Conservation (phyloP, 495 filamentous ascomycete genomes). For the Xylaria castorea region DNA sequence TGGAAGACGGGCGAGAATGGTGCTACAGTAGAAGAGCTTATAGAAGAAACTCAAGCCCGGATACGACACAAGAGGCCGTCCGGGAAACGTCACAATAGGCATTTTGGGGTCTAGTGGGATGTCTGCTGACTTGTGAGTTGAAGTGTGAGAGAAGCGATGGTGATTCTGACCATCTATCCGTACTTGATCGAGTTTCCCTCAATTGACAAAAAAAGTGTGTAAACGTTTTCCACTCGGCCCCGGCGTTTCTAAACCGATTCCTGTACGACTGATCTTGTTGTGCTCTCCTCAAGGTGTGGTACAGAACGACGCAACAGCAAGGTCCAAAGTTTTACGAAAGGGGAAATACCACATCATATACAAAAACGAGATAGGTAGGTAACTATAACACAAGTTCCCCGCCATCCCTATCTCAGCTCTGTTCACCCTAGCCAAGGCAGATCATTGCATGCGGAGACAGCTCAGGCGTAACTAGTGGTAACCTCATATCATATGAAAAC, state of each 20-base stretch:
- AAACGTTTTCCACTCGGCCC: neutral
- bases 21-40: constrained; percentile 22
- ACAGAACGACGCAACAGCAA: neutral
- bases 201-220: neutral
- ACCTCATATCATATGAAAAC: neutral
- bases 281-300: neutral
- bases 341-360: neutral
- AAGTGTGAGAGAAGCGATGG: neutral
- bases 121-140: neutral
- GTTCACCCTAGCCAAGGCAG: neutral
- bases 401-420: neutral
- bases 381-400: neutral
- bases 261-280: neutral
- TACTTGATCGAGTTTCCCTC: neutral
- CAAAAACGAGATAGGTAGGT: neutral
- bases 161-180: neutral
- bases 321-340: neutral
- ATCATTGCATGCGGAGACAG: neutral
- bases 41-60: constrained; percentile 28
- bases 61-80: constrained; percentile 29
- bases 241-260: neutral
- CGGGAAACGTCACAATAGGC: constrained; percentile 22
- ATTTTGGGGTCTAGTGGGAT: neutral
- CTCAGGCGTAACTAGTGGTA: neutral
- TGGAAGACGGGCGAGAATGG: constrained; percentile 28